Evolutionary conservation across 805 yeast species (phyloP).

Genomic region (Spathaspora gorwiae): DNA sequence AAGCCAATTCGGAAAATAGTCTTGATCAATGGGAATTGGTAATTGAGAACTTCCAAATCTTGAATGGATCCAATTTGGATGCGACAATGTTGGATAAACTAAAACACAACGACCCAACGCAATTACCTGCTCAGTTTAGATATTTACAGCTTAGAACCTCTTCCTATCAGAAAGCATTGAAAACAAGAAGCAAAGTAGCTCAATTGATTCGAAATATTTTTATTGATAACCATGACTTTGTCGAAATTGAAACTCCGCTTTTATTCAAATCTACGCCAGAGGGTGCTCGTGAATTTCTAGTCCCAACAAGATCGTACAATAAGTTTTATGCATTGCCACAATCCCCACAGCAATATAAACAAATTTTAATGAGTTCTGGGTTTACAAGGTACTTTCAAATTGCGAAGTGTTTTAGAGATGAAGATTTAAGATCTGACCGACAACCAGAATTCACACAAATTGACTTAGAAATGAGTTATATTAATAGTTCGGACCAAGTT

Average conservation of each 20-base stretch:
- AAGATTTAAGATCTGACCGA: constrained; percentile 88
- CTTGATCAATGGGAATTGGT: constrained; percentile 52
- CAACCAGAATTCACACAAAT: constrained; percentile 98
- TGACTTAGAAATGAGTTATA: constrained; percentile 92
- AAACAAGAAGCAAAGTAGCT: constrained; percentile 54
- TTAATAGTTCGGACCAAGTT: constrained; percentile 61
- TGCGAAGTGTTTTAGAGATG: constrained; percentile 94
- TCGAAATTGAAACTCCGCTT: constrained; percentile 89
- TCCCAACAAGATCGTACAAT: constrained; percentile 70
- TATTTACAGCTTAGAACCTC: constrained; percentile 73
- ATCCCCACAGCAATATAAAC: constrained; percentile 97
- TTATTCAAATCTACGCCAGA: constrained; percentile 95
- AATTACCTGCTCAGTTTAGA: constrained; percentile 75
- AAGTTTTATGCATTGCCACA: constrained; percentile 89
- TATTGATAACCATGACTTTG: constrained; percentile 43
- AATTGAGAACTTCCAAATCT: constrained; percentile 45
- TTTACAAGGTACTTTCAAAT: constrained; percentile 81
- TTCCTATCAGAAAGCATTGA: constrained; percentile 51
- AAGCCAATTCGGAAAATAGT: neutral
- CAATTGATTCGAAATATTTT: constrained; percentile 40
- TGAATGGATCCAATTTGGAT: constrained; percentile 59
- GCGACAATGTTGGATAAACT: constrained; percentile 67
- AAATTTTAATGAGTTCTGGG: constrained; percentile 91
- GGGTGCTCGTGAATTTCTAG: constrained; percentile 94
- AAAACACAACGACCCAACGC: constrained; percentile 45